Conservation (phyloP, 139 green algal species). For the Chlorella sp. region DNA sequence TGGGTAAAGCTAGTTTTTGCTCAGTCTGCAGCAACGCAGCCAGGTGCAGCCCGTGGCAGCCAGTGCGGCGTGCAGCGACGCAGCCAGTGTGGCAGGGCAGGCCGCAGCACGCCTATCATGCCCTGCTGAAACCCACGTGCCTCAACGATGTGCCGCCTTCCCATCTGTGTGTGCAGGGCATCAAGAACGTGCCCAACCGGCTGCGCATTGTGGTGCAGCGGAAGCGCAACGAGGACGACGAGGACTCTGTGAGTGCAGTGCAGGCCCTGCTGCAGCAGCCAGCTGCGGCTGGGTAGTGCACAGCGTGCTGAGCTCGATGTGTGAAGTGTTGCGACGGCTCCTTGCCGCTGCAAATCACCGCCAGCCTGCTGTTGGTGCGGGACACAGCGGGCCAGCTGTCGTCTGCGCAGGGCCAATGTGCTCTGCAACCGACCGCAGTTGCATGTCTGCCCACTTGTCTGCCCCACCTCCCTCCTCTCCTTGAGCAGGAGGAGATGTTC, state of each 20-base stretch:
- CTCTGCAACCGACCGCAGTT: too few species aligned
- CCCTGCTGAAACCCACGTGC: too few species aligned
- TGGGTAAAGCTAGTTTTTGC: too few species aligned
- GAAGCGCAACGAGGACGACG: slow-evolving; percentile 98
- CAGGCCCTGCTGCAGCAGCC: not conserved
- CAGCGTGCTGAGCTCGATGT: not conserved
- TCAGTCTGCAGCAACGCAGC: too few species aligned
- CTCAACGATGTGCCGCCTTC: too few species aligned
- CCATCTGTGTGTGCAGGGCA: slow-evolving; percentile 71
- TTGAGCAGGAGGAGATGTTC: slow-evolving; percentile 96
- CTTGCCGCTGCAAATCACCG: not conserved
- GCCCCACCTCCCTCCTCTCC: too few species aligned
- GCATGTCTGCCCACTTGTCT: not conserved
- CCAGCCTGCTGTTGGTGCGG: not conserved
- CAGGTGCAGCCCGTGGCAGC: not conserved
- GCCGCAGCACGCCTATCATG: too few species aligned
- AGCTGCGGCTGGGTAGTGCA: not conserved
- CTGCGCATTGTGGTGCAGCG: slow-evolving; percentile 94
- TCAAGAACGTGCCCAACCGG: slow-evolving; percentile 92
- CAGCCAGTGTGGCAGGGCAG: too few species aligned
- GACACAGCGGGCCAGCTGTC: too few species aligned
- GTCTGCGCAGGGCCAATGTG: too few species aligned
- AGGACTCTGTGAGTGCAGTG: slow-evolving; percentile 86
- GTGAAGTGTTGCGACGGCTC: not conserved
- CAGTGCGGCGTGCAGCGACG: too few species aligned